Base-by-base conservation (phyloP, 225 moss, liverwort and hornwort species). In the Polytrichum formosum region DNA sequence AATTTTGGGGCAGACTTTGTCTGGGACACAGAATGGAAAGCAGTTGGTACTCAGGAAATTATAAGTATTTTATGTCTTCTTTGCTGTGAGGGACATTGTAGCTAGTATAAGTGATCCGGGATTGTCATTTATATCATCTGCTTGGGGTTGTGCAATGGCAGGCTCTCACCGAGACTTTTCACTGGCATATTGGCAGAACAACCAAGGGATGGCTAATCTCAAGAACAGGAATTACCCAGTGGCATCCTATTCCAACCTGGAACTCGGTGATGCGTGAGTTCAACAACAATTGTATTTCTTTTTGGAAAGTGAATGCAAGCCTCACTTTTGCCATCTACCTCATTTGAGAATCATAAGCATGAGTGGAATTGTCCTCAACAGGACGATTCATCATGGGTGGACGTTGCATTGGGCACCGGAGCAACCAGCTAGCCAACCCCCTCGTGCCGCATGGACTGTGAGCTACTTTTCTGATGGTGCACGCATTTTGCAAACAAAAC, bases 111-210 rank as follows among this genome's bases (percentile, higher is more conserved):
- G 46, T 46, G 46, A 46, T 46, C 13, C 2, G 13, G 46, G 0
- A 13, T 10, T 13, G 4, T 13, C 3, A 13, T 46, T 46, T 46
- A 46, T 46, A 46, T 46, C 13, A 10, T 46, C 13, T 46, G 13
- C 46, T 13, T 46, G 46, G 46, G 46, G 46, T 13, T 46, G 46
- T 46, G 46, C 22, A 28, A 55, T 54, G 25, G 78, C 81, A 89
- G 89, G 89, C 21, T 89, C 89, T 53, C 89, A 89, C 56, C 77
- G 86, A 77, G 89, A 89, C 60, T 89, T 89, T 72, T 74, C 89
- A 4, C 77, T 89, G 6, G 70, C 89, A 18, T 89, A 89, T 67
- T 86, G 89, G 89, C 86, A 89, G 69, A 83, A 77, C 81, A 89
- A 89, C 59, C 75, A 86, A 61, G 86, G 86, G 67, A 86, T 89